Conservation (phyloP, 805 yeast species). For the Candida michaelii region DNA sequence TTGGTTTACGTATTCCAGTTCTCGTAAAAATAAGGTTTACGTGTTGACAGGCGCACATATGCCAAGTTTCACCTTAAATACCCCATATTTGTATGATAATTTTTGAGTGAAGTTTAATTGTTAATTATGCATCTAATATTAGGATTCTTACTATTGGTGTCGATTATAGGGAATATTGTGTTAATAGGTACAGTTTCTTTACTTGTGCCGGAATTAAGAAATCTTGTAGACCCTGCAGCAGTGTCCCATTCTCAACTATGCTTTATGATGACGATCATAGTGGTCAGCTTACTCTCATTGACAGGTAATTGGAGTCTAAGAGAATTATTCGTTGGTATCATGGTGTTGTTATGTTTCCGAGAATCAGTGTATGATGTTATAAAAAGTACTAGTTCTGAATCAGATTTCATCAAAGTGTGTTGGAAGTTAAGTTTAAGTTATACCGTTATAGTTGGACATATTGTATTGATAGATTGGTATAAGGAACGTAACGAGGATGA, state of each 20-base stretch:
- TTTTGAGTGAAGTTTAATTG: neutral
- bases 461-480: slow-evolving; percentile 1
- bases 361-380: neutral
- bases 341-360: neutral
- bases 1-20: neutral
- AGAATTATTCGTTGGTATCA: neutral
- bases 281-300: slow-evolving; percentile 1
- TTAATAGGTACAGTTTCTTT: neutral
- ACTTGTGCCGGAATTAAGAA: neutral
- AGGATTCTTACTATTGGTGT: neutral
- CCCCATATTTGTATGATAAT: neutral
- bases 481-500: neutral
- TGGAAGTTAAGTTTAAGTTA: neutral
- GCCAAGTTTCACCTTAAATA: neutral
- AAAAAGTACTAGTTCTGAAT: neutral
- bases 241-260: slow-evolving; percentile 2
- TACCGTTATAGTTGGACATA: slow-evolving; percentile 1
- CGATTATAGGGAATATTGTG: neutral
- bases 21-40: slow-evolving; percentile 4
- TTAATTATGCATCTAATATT: neutral
- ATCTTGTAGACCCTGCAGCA: neutral
- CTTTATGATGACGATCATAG: neutral
- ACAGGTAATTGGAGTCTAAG: neutral
- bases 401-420: neutral
- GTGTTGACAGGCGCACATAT: slow-evolving; percentile 1